These are phyloP conservation scores for Phytopythium sindhum DNA, from an alignment of 352 stramenopile genomes.

Conservation along the genomic window DNA sequence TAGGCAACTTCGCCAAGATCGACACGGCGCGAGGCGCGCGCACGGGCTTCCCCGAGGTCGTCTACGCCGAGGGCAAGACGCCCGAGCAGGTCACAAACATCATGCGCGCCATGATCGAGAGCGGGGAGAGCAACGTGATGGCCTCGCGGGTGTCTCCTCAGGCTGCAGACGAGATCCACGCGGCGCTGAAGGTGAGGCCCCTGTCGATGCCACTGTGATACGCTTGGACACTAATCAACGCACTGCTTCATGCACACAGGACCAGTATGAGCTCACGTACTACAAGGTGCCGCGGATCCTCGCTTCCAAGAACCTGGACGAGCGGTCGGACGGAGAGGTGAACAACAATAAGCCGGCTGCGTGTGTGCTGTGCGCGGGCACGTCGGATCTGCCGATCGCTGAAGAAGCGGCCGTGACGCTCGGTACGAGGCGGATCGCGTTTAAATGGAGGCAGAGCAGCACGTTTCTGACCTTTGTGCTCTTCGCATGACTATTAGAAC, in stretches of 20 bases:
- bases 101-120: conserved; percentile 85
- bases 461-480: not conserved
- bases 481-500: conserved; percentile 43
- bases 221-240: not conserved
- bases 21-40: conserved; percentile 85
- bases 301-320: conserved; percentile 34
- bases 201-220: not conserved
- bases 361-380: conserved; percentile 93
- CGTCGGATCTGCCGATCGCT: conserved; percentile 93
- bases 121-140: conserved; percentile 61
- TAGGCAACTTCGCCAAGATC: conserved; percentile 75
- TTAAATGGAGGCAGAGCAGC: not conserved
- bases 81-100: conserved; percentile 87
- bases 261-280: conserved; percentile 43
- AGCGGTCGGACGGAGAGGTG: not conserved
- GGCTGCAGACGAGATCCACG: conserved; percentile 36
- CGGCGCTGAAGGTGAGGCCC: conserved; percentile 34
- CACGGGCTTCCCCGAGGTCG: conserved; percentile 94
- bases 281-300: conserved; percentile 72
- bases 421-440: conserved; percentile 22
- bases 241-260: not conserved
- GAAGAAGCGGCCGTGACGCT: conserved; percentile 96
- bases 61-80: conserved; percentile 95
- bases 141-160: conserved; percentile 70
- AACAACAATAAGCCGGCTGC: conserved; percentile 17